Evolutionary conservation across 805 yeast genomes (phyloP), one percentile per base, ranked within the genome.

Genomic region (Starmera amethionina): DNA sequence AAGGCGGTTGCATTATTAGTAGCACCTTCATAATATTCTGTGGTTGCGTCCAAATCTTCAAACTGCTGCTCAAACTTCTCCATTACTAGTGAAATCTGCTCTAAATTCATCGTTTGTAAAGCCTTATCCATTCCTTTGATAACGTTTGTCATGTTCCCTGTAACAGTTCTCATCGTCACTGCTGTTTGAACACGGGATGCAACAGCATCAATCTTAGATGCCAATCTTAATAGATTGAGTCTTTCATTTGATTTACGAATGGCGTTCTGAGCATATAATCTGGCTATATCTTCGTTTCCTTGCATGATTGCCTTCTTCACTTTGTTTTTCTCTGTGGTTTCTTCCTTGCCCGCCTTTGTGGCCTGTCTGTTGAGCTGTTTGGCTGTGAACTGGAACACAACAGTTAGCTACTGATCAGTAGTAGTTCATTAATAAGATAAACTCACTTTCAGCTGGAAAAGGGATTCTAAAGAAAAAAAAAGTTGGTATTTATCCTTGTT

Each of bases 91-190:
- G 97, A 86, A 28, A 93, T 93, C 51, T 77, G 78, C 61, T 93
- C 97, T 46, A 93, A 66, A 60, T 93, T 93, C 98, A 93, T 93
- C 18, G 90, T 80, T 53, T 86, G 93, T 65, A 93, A 73, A 2
- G 98, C 98, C 54, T 77, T 79, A 60, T 93, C 98, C 97, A 93
- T 90, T 9, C 97, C 97, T 55, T 72, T 78, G 42, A 94, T 93
- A 11, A 90, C 97, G 37, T 75, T 79, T 8, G 93, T 76, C 97
- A 93, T 93, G 51, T 88, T 89, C 2, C 89, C 88, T 0, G 96
- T 86, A 10, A 93, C 96, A 38, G 85, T 78, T 48, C 96, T 73
- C 99, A 93, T 93, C 0, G 97, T 90, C 7, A 93, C 97, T 0
- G 98, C 98, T 0, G 99, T 93, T 53, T 90, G 97, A 3, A 93